Conservation (phyloP, 768 basidiomycete species). For the Tricholoma sp. region DNA sequence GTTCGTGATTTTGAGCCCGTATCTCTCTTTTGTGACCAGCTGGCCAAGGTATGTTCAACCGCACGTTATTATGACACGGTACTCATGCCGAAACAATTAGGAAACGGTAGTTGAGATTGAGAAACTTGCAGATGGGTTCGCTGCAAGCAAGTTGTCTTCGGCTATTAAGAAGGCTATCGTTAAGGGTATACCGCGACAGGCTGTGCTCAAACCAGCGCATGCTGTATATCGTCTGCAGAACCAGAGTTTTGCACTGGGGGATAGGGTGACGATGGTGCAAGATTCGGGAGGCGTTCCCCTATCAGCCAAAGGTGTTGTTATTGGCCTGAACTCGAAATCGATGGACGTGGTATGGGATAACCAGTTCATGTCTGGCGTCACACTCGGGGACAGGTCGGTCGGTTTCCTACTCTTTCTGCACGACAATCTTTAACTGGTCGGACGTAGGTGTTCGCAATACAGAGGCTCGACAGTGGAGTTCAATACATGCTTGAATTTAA, state of each 20-base stretch:
- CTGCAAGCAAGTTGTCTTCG: conserved; percentile 49
- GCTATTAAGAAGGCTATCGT: conserved; percentile 90
- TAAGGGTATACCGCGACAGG: conserved; percentile 88
- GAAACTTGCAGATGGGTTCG: conserved; percentile 63
- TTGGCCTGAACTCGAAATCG: conserved; percentile 79
- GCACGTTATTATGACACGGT: not conserved
- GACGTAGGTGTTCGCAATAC: conserved; percentile 78
- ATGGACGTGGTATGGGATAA: conserved; percentile 98
- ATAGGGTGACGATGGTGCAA: conserved; percentile 93
- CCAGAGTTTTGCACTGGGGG: conserved; percentile 83
- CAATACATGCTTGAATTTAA: conserved; percentile 85
- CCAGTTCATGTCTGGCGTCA: conserved; percentile 89
- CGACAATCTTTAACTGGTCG: conserved; percentile 3
- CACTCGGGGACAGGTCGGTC: conserved; percentile 71
- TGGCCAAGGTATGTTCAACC: conserved; percentile 62
- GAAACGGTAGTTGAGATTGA: conserved; percentile 79
- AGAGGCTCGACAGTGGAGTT: conserved; percentile 88
- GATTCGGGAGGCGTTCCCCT: conserved; percentile 92
- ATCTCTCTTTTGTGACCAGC: conserved; percentile 85
- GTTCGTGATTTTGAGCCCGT: conserved; percentile 91
- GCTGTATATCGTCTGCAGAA: conserved; percentile 85
- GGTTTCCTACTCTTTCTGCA: not conserved
- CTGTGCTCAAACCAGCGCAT: conserved; percentile 89
- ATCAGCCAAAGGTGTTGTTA: conserved; percentile 88
- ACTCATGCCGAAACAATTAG: conserved; percentile 30